A percentile compares a stretch with the other conserved stretches of the same genome.
These are phyloP conservation scores for Annona cherimola DNA, from an alignment of 164 flowering plant genomes.

Conservation along the genomic window DNA sequence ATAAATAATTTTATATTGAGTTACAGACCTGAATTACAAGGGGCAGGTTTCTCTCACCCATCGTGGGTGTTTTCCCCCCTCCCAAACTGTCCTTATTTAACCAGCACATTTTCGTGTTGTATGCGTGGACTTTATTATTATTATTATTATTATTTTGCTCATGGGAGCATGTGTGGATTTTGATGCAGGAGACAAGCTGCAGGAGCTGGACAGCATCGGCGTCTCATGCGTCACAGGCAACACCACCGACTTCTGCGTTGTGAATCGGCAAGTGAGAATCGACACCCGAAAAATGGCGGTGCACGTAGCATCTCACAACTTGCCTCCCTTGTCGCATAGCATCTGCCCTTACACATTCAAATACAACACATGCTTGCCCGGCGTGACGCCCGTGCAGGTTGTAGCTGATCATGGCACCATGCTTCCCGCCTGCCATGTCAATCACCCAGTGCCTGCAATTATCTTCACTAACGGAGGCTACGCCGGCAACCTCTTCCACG, in stretches of 20 bases:
- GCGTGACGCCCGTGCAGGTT: neutral
- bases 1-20: no score
- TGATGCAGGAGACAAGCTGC: constrained; percentile 3
- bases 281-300: neutral
- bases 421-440: constrained; percentile 21
- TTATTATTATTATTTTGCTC: no score
- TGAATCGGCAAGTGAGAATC: neutral
- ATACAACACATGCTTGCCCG: neutral
- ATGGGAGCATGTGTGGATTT: no score
- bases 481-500: constrained; percentile 46
- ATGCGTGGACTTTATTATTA: no score
- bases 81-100: no score
- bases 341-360: neutral
- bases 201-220: constrained; percentile 9
- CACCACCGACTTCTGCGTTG: constrained; percentile 4
- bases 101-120: no score
- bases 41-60: no score
- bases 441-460: constrained; percentile 29
- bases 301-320: neutral
- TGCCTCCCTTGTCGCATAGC: neutral
- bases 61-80: no score
- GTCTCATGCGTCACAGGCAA: constrained; percentile 8
- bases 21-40: no score
- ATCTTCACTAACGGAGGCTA: constrained; percentile 38
- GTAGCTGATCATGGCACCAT: no score